Conservation (phyloP, 108 stramenopile genomes). For the Skeletonema marinoi region DNA sequence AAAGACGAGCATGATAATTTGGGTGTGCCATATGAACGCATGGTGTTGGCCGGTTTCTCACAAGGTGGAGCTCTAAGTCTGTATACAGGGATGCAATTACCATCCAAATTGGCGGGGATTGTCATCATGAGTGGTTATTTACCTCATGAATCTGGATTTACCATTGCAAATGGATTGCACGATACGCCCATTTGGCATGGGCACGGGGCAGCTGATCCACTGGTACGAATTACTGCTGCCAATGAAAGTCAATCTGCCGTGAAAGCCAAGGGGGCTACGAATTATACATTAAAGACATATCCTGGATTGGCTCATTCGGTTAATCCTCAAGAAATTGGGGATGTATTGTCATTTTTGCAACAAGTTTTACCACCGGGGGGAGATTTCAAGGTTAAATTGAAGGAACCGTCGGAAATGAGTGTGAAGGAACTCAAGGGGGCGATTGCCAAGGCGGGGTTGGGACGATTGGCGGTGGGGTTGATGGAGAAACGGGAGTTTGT, state of each 20-base stretch:
- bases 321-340: constrained; percentile 68
- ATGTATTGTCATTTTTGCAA: constrained; percentile 68
- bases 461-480: constrained; percentile 80
- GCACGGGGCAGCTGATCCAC: constrained; percentile 86
- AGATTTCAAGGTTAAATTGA: constrained; percentile 61
- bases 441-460: constrained; percentile 84
- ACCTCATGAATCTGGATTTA: constrained; percentile 73
- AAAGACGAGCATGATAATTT: constrained; percentile 64
- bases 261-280: constrained; percentile 56
- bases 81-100: constrained; percentile 88
- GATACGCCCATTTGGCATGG: constrained; percentile 84
- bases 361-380: constrained; percentile 72
- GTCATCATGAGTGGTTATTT: constrained; percentile 89
- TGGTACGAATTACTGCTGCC: constrained; percentile 78
- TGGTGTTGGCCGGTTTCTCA: constrained; percentile 92
- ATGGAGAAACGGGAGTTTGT: constrained; percentile 93
- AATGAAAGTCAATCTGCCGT: constrained; percentile 67
- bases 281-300: constrained; percentile 81
- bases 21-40: constrained; percentile 84
- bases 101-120: constrained; percentile 71
- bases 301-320: constrained; percentile 82
- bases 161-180: constrained; percentile 55
- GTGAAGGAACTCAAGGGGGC: constrained; percentile 93
- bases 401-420: constrained; percentile 86
- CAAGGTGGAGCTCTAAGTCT: constrained; percentile 93